A percentile compares a stretch with the other conserved stretches of the same genome.
phyloP scores from a whole-genome alignment of 805 yeast genomes.

The Wickerhamia fluorescens region DNA sequence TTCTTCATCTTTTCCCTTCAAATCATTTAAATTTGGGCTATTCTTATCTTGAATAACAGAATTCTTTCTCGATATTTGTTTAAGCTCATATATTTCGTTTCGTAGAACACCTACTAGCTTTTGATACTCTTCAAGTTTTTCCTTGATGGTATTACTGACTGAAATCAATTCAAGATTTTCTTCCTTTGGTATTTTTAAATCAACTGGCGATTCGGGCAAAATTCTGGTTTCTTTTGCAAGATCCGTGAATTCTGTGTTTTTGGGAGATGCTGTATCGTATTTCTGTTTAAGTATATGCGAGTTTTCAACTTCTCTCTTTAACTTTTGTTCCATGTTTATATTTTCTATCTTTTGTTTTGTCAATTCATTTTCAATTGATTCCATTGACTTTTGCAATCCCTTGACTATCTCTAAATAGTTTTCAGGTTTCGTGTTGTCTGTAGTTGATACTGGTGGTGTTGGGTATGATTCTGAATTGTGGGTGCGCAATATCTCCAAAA shows the following conservation, averaged over 20 bases:
- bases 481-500: too few species aligned
- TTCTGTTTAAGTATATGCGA: slow-evolving; percentile 14
- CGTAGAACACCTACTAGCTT: slow-evolving; percentile 23
- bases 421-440: slow-evolving; percentile 6
- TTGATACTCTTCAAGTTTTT: slow-evolving; percentile 25
- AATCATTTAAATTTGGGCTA: slow-evolving; percentile 10
- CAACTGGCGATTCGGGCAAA: too few species aligned
- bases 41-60: not conserved
- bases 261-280: slow-evolving; percentile 11
- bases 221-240: too few species aligned
- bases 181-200: slow-evolving; percentile 5
- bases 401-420: slow-evolving; percentile 12
- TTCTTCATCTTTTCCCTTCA: slow-evolving; percentile 4
- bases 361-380: slow-evolving; percentile 16
- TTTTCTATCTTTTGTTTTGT: slow-evolving; percentile 14
- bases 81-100: slow-evolving; percentile 24
- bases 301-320: slow-evolving; percentile 16
- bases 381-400: slow-evolving; percentile 13
- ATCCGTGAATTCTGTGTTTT: slow-evolving; percentile 15
- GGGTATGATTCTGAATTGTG: too few species aligned
- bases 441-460: too few species aligned
- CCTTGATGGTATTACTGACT: slow-evolving; percentile 14
- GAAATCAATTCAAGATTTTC: slow-evolving; percentile 15
- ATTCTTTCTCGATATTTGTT: slow-evolving; percentile 7
- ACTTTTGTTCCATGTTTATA: slow-evolving; percentile 13